Evolutionary conservation across 306 rosid species (phyloP).

Genomic region (Hippophae gyantsensis): DNA sequence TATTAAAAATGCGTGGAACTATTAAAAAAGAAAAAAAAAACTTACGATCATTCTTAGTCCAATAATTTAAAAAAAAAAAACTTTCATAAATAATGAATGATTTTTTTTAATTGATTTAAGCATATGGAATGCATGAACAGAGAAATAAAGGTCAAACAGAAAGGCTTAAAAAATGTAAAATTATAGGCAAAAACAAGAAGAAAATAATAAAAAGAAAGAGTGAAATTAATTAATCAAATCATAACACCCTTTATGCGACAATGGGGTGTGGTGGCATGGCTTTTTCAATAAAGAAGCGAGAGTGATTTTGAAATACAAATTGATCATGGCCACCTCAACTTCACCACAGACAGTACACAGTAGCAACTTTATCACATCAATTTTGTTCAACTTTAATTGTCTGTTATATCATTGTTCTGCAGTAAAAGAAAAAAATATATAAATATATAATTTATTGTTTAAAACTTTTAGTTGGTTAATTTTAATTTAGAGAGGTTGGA

Average conservation of each 20-base stretch:
- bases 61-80: no score
- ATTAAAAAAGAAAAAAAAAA: no score
- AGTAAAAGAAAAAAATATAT: no score
- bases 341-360: background rate
- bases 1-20: no score
- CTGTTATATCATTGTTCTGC: background rate
- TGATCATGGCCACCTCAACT: slow-evolving; percentile 26
- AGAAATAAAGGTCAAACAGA: background rate
- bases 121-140: background rate
- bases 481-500: no score
- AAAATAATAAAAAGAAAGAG: slow-evolving; percentile 34
- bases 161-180: slow-evolving; percentile 16
- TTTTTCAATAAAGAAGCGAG: slow-evolving; percentile 31
- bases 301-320: slow-evolving; percentile 28
- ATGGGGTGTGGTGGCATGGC: slow-evolving; percentile 40
- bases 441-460: no score
- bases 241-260: slow-evolving; percentile 67
- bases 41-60: no score
- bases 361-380: slow-evolving; percentile 4
- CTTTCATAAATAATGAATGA: no score
- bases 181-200: slow-evolving; percentile 8
- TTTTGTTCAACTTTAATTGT: background rate
- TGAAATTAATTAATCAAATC: slow-evolving; percentile 37
- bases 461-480: no score
- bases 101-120: slow-evolving; percentile 12